A percentile compares a stretch with the other conserved stretches of the same genome.
Evolutionary conservation across 2,329 filamentous ascomycete species (phyloP).

Genomic region (Paecilomyces sp.): DNA sequence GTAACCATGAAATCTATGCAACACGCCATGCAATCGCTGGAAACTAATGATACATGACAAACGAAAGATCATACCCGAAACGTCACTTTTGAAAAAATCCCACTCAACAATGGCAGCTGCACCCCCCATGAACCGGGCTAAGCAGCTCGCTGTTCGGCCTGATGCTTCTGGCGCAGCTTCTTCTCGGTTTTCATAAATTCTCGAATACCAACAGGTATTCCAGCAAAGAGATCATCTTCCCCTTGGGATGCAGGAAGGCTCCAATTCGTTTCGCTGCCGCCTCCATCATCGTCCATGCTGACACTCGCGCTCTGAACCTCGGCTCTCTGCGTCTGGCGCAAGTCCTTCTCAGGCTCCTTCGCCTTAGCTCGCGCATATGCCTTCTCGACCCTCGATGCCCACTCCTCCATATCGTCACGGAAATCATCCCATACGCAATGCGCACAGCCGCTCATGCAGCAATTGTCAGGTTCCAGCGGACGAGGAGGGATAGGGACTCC

Average conservation of each 20-base stretch:
- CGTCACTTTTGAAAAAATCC: not conserved
- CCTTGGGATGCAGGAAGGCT: conserved; percentile 31
- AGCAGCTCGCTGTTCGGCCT: conserved; percentile 40
- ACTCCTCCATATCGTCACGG: conserved; percentile 87
- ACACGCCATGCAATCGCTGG: not conserved
- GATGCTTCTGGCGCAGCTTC: conserved; percentile 69
- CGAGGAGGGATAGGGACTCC: conserved; percentile 76
- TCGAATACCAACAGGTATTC: conserved; percentile 82
- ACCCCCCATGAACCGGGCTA: conserved; percentile 4
- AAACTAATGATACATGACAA: not conserved
- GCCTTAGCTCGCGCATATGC: conserved; percentile 42
- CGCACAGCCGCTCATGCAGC: conserved; percentile 97
- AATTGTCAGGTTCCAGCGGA: conserved; percentile 90
- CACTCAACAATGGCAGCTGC: not conserved
- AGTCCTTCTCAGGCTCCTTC: conserved; percentile 18
- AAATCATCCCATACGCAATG: conserved; percentile 95
- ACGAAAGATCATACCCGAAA: not conserved
- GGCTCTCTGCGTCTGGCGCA: conserved; percentile 24
- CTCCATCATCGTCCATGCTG: conserved; percentile 75
- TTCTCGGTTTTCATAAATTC: conserved; percentile 99
- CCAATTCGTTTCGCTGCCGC: conserved; percentile 67
- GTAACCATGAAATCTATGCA: not conserved
- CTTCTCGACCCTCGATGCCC: conserved; percentile 59
- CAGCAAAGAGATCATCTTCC: conserved; percentile 63
- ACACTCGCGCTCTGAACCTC: conserved; percentile 44